Percentiles rank a stretch among this genome's conserved stretches.
Evolutionary conservation across 768 basidiomycete species (phyloP).

Genomic region (Kwoniella pini): DNA sequence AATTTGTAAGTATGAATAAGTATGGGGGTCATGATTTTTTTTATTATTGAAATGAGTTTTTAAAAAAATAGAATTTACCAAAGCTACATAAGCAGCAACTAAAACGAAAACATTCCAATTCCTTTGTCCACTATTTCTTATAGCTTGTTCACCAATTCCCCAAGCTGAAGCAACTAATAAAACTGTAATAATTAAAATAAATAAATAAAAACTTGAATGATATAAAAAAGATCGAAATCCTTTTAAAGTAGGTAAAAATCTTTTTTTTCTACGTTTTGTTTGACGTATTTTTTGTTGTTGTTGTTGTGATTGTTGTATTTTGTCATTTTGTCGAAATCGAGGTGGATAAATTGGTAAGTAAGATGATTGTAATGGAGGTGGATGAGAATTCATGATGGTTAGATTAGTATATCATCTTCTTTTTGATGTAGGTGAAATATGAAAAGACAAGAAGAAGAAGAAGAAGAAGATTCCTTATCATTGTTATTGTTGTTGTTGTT

Average conservation of each 20-base stretch:
- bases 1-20: too few relatives aligned
- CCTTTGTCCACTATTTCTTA: constrained; percentile 28
- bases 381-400: background rate
- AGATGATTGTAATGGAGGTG: background rate
- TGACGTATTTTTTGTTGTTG: background rate
- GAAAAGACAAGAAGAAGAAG: too few relatives aligned
- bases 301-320: background rate
- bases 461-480: too few relatives aligned
- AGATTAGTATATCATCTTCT: background rate
- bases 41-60: too few relatives aligned
- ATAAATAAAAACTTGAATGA: constrained; percentile 39
- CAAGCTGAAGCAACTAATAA: constrained; percentile 37
- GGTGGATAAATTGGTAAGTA: background rate
- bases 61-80: constrained; percentile 40
- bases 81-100: constrained; percentile 37
- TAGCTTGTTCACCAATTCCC: constrained; percentile 43
- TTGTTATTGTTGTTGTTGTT: too few relatives aligned
- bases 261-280: background rate
- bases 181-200: constrained; percentile 33
- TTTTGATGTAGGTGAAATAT: too few relatives aligned
- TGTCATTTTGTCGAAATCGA: background rate
- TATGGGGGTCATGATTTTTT: too few relatives aligned
- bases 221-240: constrained; percentile 37
- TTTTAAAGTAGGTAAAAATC: background rate
- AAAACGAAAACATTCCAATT: constrained; percentile 52